phyloP scores from a whole-genome alignment of 345 rosid genomes.

The Citrus trifoliata region DNA sequence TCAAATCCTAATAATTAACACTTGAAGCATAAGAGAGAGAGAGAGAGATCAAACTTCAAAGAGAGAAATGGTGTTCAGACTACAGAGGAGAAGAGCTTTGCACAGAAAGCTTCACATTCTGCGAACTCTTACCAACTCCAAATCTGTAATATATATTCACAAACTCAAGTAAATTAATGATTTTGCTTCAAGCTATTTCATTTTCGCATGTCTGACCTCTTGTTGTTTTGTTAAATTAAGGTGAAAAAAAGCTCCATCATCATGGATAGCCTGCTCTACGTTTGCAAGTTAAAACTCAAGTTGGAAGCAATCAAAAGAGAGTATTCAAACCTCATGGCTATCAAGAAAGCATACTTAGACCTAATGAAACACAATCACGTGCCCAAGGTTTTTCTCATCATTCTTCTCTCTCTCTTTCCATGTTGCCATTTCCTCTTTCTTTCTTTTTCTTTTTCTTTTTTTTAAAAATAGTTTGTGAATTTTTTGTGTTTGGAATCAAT shows the following conservation, averaged over 20 bases:
- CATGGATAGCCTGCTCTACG: slow-evolving; percentile 45
- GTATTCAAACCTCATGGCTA: slow-evolving; percentile 34
- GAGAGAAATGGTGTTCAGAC: slow-evolving; percentile 43
- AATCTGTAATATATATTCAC: slow-evolving; percentile 36
- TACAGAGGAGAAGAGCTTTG: slow-evolving; percentile 38
- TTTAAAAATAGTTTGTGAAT: not conserved
- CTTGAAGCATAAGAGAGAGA: slow-evolving; percentile 3
- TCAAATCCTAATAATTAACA: slow-evolving; percentile 6
- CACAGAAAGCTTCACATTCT: slow-evolving; percentile 50
- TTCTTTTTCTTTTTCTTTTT: not conserved
- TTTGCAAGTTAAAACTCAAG: slow-evolving; percentile 54
- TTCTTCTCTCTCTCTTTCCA: slow-evolving; percentile 5
- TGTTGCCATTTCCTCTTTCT: not conserved
- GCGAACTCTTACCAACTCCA: slow-evolving; percentile 38
- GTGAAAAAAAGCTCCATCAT: slow-evolving; percentile 37
- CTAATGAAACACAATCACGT: slow-evolving; percentile 28
- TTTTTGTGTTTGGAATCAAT: not conserved
- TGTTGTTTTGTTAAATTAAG: slow-evolving; percentile 27
- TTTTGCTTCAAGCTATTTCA: not conserved
- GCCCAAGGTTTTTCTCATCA: slow-evolving; percentile 46
- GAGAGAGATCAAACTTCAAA: slow-evolving; percentile 12
- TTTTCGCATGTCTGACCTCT: too few species aligned
- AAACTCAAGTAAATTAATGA: not conserved
- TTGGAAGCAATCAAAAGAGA: slow-evolving; percentile 52
- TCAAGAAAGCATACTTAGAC: slow-evolving; percentile 33